Evolutionary conservation across 192 early-diverging fungal genomes (phyloP), one percentile per base, ranked within the genome.

Genomic region (Coemansia sp.): DNA sequence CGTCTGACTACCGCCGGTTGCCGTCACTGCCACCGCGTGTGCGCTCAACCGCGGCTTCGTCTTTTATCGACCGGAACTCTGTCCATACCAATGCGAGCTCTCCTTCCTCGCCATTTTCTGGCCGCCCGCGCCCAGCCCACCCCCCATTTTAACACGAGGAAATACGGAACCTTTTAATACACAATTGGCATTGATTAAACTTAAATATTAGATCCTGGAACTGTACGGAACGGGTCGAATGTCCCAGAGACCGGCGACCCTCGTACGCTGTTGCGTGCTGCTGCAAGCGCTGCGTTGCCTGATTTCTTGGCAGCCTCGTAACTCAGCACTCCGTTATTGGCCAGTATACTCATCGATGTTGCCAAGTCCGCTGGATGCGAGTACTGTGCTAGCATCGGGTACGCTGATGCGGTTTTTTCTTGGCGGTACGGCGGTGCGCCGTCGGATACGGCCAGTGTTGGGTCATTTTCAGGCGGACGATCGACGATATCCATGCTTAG

Each of bases 401-500:
- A 79, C 1, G 71, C 76, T 3, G 54, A 41, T 2, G 72, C 71
- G 23, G 72, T 74, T 49, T 73, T 79, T 50, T 70, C 76, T 22
- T 64, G 63, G 23, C 76, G 76, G 52, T 70, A 79, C 2, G 76
- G 76, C 39, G 48, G 38, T 5, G 72, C 43, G 14, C 72, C 76
- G 17, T 74, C 65, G n/a, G 52, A 35, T 5, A 58, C 45, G 27
- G 67, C 68, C 10, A 79, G 67, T 35, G 76, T 70, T 19, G 76
- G 67, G 56, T 79, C 76, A 38, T 32, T 69, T 32, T 79, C 71
- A 5, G 70, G 70, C 11, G 67, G 71, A 8, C 76, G 63, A 49
- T 66, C 53, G 21, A 69, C 56, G 37, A 79, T 62, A 17, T 79
- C 76, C 76, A 79, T 79, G 15, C 66, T 66, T 47, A 79, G 64